Conservation (phyloP, 257 asterid genomes). For the Solanum corneliomulleri region DNA sequence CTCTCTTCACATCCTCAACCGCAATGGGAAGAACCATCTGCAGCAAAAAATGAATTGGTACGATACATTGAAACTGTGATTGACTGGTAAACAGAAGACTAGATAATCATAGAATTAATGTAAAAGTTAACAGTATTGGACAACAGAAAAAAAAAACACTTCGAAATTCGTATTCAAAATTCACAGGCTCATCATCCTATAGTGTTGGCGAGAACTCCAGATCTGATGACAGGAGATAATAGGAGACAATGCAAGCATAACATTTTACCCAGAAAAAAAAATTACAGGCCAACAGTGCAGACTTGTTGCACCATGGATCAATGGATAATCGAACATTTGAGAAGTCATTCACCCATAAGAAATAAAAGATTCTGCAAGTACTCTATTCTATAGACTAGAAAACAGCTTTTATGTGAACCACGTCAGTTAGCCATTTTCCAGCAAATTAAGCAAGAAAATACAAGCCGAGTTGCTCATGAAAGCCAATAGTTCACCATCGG, state of each 20-base stretch:
- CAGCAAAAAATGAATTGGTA: not conserved
- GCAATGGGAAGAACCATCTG: constrained; percentile 98
- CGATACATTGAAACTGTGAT: not conserved
- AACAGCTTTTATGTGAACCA: not conserved
- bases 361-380: not conserved
- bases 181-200: not conserved
- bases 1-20: constrained; percentile 96
- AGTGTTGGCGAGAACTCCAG: not conserved
- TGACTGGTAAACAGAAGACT: not conserved
- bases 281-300: not conserved
- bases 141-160: not conserved
- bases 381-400: not conserved
- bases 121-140: not conserved
- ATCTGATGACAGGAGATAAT: not conserved
- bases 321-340: not conserved
- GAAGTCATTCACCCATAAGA: not conserved
- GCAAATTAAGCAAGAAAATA: not conserved
- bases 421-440: not conserved
- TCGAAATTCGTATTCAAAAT: not conserved
- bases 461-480: not conserved
- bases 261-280: not conserved
- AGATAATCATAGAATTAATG: not conserved
- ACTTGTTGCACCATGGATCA: not conserved
- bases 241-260: not conserved
- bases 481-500: not conserved